Percentiles rank a stretch among this genome's conserved stretches.
phyloP scores from a whole-genome alignment of 352 stramenopile genomes.

The Elongisporangium anandrum region DNA sequence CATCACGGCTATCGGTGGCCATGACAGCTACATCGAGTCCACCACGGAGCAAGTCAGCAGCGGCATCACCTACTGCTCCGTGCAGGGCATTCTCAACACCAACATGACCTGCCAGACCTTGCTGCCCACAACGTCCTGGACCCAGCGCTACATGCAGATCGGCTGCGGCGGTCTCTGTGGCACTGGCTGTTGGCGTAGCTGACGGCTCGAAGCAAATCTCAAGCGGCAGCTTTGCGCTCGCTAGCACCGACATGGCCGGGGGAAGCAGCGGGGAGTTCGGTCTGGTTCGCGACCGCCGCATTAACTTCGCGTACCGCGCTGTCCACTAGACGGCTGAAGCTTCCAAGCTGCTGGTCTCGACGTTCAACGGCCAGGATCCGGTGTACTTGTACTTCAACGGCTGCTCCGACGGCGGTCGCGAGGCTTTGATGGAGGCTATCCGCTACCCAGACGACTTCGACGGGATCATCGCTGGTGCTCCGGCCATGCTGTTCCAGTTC shows the following conservation, averaged over 20 bases:
- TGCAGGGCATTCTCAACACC: constrained; percentile 22
- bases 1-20: constrained; percentile 14
- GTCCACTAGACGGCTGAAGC: constrained; percentile 30
- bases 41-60: constrained; percentile 15
- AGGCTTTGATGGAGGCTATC: constrained; percentile 34
- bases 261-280: constrained; percentile 21
- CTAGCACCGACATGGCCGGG: constrained; percentile 26
- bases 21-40: constrained; percentile 17
- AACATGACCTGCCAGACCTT: constrained; percentile 23
- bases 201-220: constrained; percentile 14
- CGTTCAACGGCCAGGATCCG: constrained; percentile 30
- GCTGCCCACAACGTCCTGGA: constrained; percentile 28
- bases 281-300: constrained; percentile 17
- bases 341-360: constrained; percentile 32
- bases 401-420: constrained; percentile 33
- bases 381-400: constrained; percentile 42
- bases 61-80: constrained; percentile 23
- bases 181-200: constrained; percentile 13
- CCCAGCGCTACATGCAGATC: constrained; percentile 27
- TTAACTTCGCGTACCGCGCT: constrained; percentile 33
- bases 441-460: constrained; percentile 38
- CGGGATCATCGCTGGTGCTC: constrained; percentile 31
- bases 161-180: constrained; percentile 30
- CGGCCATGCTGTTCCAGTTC: constrained; percentile 35
- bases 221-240: constrained; percentile 25